phyloP scores from a whole-genome alignment of 345 rosid species.

The Dimocarpus longan region DNA sequence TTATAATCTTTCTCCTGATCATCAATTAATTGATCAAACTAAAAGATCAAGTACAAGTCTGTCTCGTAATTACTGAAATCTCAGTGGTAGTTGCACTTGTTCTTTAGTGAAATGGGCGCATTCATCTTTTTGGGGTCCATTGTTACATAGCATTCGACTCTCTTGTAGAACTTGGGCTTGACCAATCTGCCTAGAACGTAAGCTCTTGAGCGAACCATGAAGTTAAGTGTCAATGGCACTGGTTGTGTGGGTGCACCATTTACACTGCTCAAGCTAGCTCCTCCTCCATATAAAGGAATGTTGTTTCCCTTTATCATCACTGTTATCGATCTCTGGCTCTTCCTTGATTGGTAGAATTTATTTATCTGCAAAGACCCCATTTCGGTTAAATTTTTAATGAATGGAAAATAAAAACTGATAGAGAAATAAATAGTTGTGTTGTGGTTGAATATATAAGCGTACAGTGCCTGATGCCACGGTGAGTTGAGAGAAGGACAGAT shows the following conservation, averaged over 20 bases:
- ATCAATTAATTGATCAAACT: neutral
- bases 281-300: conserved; percentile 71
- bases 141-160: conserved; percentile 44
- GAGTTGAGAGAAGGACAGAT: conserved; percentile 63
- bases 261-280: conserved; percentile 49
- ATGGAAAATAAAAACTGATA: neutral
- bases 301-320: conserved; percentile 43
- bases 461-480: conserved; percentile 64
- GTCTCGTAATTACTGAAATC: neutral
- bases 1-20: neutral
- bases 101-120: conserved; percentile 41
- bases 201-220: conserved; percentile 62
- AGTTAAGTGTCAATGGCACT: conserved; percentile 49
- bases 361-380: conserved; percentile 38
- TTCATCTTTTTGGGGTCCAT: conserved; percentile 65
- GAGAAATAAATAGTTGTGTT: too few relatives aligned
- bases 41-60: neutral
- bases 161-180: conserved; percentile 55
- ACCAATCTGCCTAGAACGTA: conserved; percentile 63
- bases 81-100: conserved; percentile 51
- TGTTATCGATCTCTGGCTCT: conserved; percentile 52
- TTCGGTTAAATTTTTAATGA: neutral
- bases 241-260: conserved; percentile 54
- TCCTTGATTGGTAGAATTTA: conserved; percentile 64
- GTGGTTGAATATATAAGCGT: conserved; percentile 6